phyloP scores from a whole-genome alignment of 805 yeast species.

The Pichia phayaonensis region DNA sequence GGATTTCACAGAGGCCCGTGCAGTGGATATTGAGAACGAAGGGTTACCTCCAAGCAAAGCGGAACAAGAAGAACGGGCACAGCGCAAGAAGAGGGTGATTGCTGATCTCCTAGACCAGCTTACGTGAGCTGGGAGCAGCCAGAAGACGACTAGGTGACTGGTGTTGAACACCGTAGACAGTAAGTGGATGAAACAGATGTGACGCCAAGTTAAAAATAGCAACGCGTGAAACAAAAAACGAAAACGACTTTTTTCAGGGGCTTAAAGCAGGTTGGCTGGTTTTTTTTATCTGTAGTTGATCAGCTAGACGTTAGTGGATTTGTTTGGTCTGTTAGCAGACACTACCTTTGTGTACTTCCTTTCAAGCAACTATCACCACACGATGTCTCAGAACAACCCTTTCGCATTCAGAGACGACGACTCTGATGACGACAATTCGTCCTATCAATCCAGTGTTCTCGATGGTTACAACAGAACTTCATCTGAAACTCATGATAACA shows the following conservation, averaged over 20 bases:
- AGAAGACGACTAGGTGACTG: too few relatives aligned
- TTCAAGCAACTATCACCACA: not conserved
- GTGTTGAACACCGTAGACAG: not conserved
- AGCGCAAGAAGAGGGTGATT: not conserved
- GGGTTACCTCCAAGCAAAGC: conserved; percentile 81
- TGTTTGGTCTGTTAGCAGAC: not conserved
- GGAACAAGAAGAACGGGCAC: not conserved
- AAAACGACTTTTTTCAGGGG: not conserved
- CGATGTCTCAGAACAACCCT: not conserved
- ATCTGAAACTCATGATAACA: not conserved
- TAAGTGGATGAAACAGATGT: not conserved
- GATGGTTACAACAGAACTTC: not conserved
- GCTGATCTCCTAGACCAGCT: not conserved
- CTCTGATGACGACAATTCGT: conserved; percentile 6
- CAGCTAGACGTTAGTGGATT: not conserved
- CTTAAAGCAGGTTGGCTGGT: not conserved
- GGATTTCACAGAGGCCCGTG: conserved; percentile 76
- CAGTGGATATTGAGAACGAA: conserved; percentile 77
- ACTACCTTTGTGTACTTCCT: not conserved
- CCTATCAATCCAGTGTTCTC: not conserved
- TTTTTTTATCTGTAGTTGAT: not conserved
- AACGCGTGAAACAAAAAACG: not conserved
- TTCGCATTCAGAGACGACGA: conserved; percentile 11
- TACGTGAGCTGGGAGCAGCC: not conserved
- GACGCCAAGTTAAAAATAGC: not conserved